Evolutionary conservation across 495 filamentous ascomycete genomes (phyloP).

Genomic region (Talaromyces thailandensis): DNA sequence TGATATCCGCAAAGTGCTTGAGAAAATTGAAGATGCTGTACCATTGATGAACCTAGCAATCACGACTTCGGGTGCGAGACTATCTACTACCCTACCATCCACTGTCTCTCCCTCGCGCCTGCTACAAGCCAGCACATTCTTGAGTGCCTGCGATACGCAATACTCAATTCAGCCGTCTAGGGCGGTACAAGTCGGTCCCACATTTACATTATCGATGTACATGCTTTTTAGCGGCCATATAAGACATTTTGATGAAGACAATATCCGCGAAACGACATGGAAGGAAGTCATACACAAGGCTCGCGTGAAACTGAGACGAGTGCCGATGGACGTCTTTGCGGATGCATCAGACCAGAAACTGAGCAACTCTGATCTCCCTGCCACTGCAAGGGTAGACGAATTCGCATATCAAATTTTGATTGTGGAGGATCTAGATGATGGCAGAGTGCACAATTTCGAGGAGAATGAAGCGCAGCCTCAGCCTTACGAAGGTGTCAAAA

Average conservation of each 20-base stretch:
- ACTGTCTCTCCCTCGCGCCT: slow-evolving; percentile 87
- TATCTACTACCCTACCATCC: slow-evolving; percentile 67
- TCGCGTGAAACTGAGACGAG: slow-evolving; percentile 65
- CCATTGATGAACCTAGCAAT: slow-evolving; percentile 93
- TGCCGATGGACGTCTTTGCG: slow-evolving; percentile 33
- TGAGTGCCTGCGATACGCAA: slow-evolving; percentile 80
- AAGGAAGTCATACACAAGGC: slow-evolving; percentile 98
- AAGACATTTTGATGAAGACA: slow-evolving; percentile 52
- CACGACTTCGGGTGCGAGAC: slow-evolving; percentile 82
- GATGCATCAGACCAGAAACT: slow-evolving; percentile 11
- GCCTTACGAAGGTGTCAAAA: slow-evolving; percentile 57
- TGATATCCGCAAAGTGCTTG: slow-evolving; percentile 68
- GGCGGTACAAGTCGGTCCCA: slow-evolving; percentile 78
- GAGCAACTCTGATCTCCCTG: slow-evolving; percentile 29
- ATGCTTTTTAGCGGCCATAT: slow-evolving; percentile 90
- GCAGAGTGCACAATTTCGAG: slow-evolving; percentile 75
- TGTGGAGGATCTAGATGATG: slow-evolving; percentile 90
- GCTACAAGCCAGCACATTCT: slow-evolving; percentile 86
- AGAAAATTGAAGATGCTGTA: slow-evolving; percentile 83
- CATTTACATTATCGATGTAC: slow-evolving; percentile 84
- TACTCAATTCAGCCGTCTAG: slow-evolving; percentile 56
- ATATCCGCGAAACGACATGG: slow-evolving; percentile 74
- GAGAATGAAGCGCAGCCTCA: slow-evolving; percentile 50
- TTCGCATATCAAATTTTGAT: slow-evolving; percentile 86
- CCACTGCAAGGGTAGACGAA: slow-evolving; percentile 48